phyloP scores from a whole-genome alignment of 768 basidiomycete species.

The Tulasnella sp. region DNA sequence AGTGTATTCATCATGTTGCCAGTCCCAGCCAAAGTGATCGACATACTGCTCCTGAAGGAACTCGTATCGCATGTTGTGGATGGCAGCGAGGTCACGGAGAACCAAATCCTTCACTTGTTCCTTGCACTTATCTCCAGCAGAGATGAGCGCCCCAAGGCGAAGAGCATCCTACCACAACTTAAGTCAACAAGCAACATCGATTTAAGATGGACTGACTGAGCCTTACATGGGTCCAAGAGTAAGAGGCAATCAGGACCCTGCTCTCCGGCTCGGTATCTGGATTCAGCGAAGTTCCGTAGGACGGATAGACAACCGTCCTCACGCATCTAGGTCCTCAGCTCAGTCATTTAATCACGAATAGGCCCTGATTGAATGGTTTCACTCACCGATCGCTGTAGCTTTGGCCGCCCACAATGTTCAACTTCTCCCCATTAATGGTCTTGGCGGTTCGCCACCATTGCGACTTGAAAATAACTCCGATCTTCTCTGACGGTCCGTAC shows the following conservation, averaged over 20 bases:
- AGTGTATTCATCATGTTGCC: constrained; percentile 31
- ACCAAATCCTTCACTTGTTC: constrained; percentile 27
- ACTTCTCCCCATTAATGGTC: constrained; percentile 22
- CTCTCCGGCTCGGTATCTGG: constrained; percentile 25
- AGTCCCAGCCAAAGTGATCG: constrained; percentile 31
- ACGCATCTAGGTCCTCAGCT: constrained; percentile 26
- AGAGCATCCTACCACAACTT: constrained; percentile 31
- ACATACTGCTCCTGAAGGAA: constrained; percentile 22
- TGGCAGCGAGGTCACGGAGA: constrained; percentile 30
- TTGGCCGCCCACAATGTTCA: constrained; percentile 37
- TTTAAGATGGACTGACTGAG: background rate
- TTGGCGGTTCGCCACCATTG: constrained; percentile 31
- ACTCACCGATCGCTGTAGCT: constrained; percentile 35
- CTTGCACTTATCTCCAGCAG: background rate
- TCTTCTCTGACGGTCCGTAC: constrained; percentile 33
- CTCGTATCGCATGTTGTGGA: constrained; percentile 27
- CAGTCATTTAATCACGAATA: constrained; percentile 39
- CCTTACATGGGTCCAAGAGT: constrained; percentile 32
- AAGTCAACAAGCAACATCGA: background rate
- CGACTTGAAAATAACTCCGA: constrained; percentile 34
- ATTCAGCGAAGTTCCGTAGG: constrained; percentile 26
- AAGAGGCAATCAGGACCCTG: constrained; percentile 36
- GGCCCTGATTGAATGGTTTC: constrained; percentile 29
- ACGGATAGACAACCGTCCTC: constrained; percentile 41
- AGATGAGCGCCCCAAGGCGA: constrained; percentile 35